Evolutionary conservation across 2,329 filamentous ascomycete genomes (phyloP), one percentile per base, ranked within the genome.

Genomic region (Botrytis sinoallii): DNA sequence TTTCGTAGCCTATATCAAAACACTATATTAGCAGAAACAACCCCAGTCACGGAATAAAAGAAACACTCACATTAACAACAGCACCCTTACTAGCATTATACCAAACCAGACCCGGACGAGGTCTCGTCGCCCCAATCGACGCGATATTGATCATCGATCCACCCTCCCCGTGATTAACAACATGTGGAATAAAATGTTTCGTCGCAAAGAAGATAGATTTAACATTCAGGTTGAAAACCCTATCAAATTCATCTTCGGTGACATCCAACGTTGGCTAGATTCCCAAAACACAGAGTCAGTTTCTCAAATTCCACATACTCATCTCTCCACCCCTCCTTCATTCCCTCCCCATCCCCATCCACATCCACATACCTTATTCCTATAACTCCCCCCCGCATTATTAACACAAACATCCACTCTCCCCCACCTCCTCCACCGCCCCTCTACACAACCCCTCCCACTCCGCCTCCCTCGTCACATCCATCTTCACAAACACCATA

Each of bases 191-290:
- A 55, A 91, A 84, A 5, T 90, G 87, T 71, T 85, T 85, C 2
- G 88, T 87, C 0, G 88, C 77, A 32, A 88, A 81, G 80, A 87
- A 93, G 64, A 93, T 85, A 4, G 88, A 87, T 82, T 91, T 91
- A 75, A 93, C 89, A 76, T 93, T 93, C 75, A 92, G 89, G 71
- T 86, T 86, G 80, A 93, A 90, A 55, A 90, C 88, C 64, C 86
- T 84, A 77, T 92, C 89, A 75, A 91, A 93, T 66, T 93, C 91
- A 7, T 85, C 84, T 71, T 92, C 89, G 0, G 89, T 90, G 3
- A 92, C 91, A 0, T 89, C 85, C 42, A 86, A 82, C 0, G 90
- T 91, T 0, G 89, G 85, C 83, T 81, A 74, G 61, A 40, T 16
- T 35, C 20, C 12, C n/a, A 57, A 8, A 29, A 8, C n/a, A 1